Conservation (phyloP, 2,329 filamentous ascomycete species). For the Neopestalotiopsis clavispora region DNA sequence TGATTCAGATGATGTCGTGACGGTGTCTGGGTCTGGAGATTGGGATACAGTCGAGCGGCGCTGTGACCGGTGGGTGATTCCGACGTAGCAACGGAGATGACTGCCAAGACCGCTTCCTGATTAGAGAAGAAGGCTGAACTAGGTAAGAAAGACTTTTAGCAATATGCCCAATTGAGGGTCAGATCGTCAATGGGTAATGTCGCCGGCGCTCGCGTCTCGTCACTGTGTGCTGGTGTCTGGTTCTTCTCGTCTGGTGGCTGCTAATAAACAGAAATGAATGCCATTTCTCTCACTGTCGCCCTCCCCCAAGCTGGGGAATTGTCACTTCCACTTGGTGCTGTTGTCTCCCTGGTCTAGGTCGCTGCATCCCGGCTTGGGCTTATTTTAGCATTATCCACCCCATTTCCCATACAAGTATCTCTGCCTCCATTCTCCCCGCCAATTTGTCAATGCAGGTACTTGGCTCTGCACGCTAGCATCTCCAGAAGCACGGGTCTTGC, state of each 20-base stretch:
- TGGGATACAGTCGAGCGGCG: constrained; percentile 8
- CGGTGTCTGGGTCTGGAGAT: constrained; percentile 6
- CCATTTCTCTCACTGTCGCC: neutral
- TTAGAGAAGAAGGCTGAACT: neutral
- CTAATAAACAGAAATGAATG: constrained; percentile 1
- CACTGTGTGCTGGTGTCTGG: no score
- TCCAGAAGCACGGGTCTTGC: neutral
- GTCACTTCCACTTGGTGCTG: neutral
- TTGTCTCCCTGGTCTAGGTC: constrained; percentile 5
- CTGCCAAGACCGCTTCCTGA: constrained; percentile 3
- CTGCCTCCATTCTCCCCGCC: neutral
- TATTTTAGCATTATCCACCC: constrained; percentile 13
- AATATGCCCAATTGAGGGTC: neutral
- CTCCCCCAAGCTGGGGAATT: neutral
- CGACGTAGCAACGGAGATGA: constrained; percentile 6
- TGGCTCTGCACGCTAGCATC: neutral
- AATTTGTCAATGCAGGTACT: neutral
- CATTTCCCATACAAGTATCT: neutral
- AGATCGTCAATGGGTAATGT: neutral
- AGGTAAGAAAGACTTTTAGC: neutral
- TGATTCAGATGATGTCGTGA: neutral
- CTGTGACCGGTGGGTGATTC: constrained; percentile 4
- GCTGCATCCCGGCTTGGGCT: constrained; percentile 2
- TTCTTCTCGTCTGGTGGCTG: neutral
- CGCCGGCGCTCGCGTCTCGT: neutral